Conservation (phyloP, 208 protist genomes). For the Acanthamoeba pearcei region DNA sequence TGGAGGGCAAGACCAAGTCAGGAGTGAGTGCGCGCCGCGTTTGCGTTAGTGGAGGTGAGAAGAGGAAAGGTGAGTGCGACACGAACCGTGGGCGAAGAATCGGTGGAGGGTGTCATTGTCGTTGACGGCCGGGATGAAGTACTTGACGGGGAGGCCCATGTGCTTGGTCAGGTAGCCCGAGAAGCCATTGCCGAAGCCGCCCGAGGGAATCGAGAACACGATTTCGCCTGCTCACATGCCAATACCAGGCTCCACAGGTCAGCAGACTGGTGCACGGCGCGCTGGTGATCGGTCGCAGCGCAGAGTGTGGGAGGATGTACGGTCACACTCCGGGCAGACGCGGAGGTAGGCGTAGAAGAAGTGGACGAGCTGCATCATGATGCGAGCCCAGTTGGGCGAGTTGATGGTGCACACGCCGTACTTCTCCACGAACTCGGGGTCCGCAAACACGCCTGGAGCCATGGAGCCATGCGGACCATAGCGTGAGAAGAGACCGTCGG, state of each 20-base stretch:
- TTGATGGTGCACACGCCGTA: conserved; percentile 95
- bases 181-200: conserved; percentile 98
- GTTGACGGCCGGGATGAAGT: conserved; percentile 96
- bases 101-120: conserved; percentile 96
- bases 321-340: conserved; percentile 63
- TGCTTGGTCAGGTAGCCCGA: conserved; percentile 94
- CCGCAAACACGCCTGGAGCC: conserved; percentile 90
- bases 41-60: neutral
- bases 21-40: neutral
- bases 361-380: conserved; percentile 97
- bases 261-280: neutral
- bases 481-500: neutral
- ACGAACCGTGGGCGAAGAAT: conserved; percentile 92
- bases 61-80: neutral
- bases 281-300: neutral
- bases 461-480: conserved; percentile 74
- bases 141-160: conserved; percentile 91
- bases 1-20: neutral
- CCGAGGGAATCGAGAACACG: conserved; percentile 95
- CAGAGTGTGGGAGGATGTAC: neutral
- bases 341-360: conserved; percentile 97
- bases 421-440: conserved; percentile 89
- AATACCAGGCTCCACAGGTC: neutral
- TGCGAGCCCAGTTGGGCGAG: conserved; percentile 98
- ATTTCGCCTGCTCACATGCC: conserved; percentile 76